Conservation (phyloP, 1,284 basidiomycete species). For the Trichosporon ovoides region DNA sequence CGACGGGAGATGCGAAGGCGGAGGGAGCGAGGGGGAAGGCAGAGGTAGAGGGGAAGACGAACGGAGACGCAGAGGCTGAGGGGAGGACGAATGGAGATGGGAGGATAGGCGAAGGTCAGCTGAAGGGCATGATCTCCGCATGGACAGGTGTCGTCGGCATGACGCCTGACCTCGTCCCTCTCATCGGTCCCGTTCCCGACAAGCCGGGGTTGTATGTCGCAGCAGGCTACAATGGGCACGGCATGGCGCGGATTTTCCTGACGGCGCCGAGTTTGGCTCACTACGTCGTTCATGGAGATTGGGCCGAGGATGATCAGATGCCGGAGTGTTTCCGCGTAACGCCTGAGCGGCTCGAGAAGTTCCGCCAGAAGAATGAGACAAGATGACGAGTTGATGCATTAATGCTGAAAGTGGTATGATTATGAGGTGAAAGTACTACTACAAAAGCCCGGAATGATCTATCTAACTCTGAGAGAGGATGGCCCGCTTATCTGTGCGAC, state of each 20-base stretch:
- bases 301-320: slow-evolving; percentile 33
- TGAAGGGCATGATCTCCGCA: slow-evolving; percentile 33
- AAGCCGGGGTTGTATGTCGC: slow-evolving; percentile 35
- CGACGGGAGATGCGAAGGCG: too few relatives aligned
- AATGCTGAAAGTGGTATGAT: background rate
- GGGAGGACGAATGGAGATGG: too few relatives aligned
- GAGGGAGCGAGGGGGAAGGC: too few relatives aligned
- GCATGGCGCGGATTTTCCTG: slow-evolving; percentile 44
- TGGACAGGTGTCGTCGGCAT: slow-evolving; percentile 42
- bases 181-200: slow-evolving; percentile 35
- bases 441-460: background rate
- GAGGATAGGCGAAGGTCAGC: too few relatives aligned
- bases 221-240: slow-evolving; percentile 42
- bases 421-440: background rate
- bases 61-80: too few relatives aligned
- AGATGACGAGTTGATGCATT: background rate
- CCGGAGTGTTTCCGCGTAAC: slow-evolving; percentile 34
- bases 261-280: slow-evolving; percentile 38
- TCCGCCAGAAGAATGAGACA: slow-evolving; percentile 5
- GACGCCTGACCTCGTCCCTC: slow-evolving; percentile 38
- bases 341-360: slow-evolving; percentile 24
- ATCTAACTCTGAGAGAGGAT: too few relatives aligned
- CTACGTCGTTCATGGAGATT: slow-evolving; percentile 30
- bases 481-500: too few relatives aligned
- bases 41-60: too few relatives aligned